These are phyloP conservation scores for Penicillium sp. DNA, from an alignment of 2,329 filamentous ascomycete species.

Conservation along the genomic window DNA sequence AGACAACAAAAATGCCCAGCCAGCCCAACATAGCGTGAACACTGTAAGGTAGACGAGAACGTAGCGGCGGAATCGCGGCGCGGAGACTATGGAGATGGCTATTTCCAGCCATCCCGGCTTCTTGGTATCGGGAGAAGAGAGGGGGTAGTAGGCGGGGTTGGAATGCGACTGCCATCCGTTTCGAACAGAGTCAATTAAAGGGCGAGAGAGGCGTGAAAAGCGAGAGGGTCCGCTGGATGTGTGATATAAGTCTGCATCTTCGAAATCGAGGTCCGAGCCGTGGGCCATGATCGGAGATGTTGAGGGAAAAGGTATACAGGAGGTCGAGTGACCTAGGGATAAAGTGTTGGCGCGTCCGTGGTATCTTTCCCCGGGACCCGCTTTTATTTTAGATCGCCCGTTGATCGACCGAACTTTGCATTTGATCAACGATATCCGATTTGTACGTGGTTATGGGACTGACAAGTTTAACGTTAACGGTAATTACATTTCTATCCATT, in stretches of 20 bases:
- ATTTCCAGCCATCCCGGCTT: conserved; percentile 24
- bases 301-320: background rate
- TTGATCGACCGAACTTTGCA: background rate
- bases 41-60: conserved; percentile 34
- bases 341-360: background rate
- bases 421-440: background rate
- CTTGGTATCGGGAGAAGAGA: conserved; percentile 18
- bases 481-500: background rate
- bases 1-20: conserved; percentile 33
- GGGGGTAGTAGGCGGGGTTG: conserved; percentile 17
- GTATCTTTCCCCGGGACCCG: conserved; percentile 4
- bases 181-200: conserved; percentile 37
- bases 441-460: background rate
- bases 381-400: conserved; percentile 1
- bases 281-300: conserved; percentile 5
- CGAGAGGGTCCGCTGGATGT: conserved; percentile 8
- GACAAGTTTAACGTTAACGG: too few species aligned
- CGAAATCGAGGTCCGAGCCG: conserved; percentile 28
- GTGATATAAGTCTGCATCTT: conserved; percentile 16
- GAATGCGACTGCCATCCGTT: conserved; percentile 36
- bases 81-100: conserved; percentile 31
- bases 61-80: conserved; percentile 41
- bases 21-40: conserved; percentile 27
- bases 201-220: conserved; percentile 20
- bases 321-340: background rate